phyloP scores from a whole-genome alignment of 2,329 filamentous ascomycete species.

The Pochonia chlamydosporia region DNA sequence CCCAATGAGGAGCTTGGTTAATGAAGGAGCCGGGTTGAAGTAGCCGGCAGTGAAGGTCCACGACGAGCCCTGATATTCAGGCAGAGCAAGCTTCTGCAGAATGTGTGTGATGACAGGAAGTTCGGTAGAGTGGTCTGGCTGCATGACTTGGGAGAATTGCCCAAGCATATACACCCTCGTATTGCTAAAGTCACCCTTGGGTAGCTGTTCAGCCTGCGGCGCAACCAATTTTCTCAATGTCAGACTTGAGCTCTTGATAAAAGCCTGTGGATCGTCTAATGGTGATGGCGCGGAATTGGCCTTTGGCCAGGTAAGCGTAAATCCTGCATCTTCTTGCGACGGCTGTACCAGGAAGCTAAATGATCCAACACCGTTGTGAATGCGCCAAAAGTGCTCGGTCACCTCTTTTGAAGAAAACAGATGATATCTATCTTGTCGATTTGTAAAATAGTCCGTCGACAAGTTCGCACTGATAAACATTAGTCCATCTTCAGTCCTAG shows the following conservation, averaged over 20 bases:
- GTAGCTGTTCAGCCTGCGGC: slow-evolving; percentile 7
- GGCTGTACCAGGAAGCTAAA: slow-evolving; percentile 79
- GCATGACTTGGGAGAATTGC: slow-evolving; percentile 81
- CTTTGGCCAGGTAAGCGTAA: slow-evolving; percentile 65
- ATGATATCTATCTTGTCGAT: slow-evolving; percentile 92
- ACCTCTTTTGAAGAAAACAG: slow-evolving; percentile 75
- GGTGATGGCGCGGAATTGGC: slow-evolving; percentile 72
- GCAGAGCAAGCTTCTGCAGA: slow-evolving; percentile 59
- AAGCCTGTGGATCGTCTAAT: slow-evolving; percentile 61
- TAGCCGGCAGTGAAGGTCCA: slow-evolving; percentile 99
- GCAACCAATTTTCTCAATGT: slow-evolving; percentile 63
- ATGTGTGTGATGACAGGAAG: slow-evolving; percentile 74
- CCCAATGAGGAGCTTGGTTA: slow-evolving; percentile 72
- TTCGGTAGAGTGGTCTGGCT: slow-evolving; percentile 79
- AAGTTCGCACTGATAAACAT: slow-evolving; percentile 64
- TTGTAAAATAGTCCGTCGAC: slow-evolving; percentile 91
- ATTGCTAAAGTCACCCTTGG: slow-evolving; percentile 32
- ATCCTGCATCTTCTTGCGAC: slow-evolving; percentile 47
- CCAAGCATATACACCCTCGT: slow-evolving; percentile 81
- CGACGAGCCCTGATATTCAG: slow-evolving; percentile 60
- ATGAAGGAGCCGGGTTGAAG: slow-evolving; percentile 88
- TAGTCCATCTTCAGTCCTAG: neutral
- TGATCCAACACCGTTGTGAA: slow-evolving; percentile 71
- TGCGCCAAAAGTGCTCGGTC: slow-evolving; percentile 72
- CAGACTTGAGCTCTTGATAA: slow-evolving; percentile 62